Conservation (phyloP, 225 moss, liverwort and hornwort species). For the Straminergon stramineum region DNA sequence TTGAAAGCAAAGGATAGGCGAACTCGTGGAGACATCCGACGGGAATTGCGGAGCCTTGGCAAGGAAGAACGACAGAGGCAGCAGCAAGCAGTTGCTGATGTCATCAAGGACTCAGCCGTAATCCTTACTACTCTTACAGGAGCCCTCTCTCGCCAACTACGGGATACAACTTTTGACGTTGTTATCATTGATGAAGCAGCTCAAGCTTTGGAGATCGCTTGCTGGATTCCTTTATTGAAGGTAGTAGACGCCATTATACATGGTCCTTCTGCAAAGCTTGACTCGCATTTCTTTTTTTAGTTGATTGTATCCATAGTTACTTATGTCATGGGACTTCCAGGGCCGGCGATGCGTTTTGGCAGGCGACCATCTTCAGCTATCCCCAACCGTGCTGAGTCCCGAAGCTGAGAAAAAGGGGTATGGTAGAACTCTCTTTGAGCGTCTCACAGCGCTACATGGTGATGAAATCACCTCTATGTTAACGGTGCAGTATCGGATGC, state of each 20-base stretch:
- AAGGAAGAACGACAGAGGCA: conserved; percentile 87
- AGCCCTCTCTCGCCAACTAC: conserved; percentile 78
- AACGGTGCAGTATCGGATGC: conserved; percentile 94
- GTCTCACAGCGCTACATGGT: conserved; percentile 64
- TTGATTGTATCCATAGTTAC: background rate
- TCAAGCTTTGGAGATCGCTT: conserved; percentile 96
- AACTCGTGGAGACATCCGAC: conserved; percentile 65
- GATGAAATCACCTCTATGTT: conserved; percentile 84
- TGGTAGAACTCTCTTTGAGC: conserved; percentile 90
- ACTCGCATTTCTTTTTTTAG: background rate
- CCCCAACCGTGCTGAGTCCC: conserved; percentile 80
- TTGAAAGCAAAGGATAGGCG: conserved; percentile 82
- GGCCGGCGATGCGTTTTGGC: conserved; percentile 87
- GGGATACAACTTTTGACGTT: conserved; percentile 79
- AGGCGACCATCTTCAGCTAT: conserved; percentile 94
- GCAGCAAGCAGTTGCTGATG: conserved; percentile 87
- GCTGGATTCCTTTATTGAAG: conserved; percentile 97
- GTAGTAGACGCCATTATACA: conserved; percentile 4
- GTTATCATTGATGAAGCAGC: conserved; percentile 97
- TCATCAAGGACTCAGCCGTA: conserved; percentile 74
- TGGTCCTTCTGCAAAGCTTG: background rate
- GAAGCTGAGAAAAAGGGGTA: conserved; percentile 89
- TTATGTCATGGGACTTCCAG: conserved; percentile 25
- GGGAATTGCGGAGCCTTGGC: conserved; percentile 63
- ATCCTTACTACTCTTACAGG: conserved; percentile 90